Evolutionary conservation across 495 filamentous ascomycete species (phyloP).

Genomic region (Trichoderma gamsii): DNA sequence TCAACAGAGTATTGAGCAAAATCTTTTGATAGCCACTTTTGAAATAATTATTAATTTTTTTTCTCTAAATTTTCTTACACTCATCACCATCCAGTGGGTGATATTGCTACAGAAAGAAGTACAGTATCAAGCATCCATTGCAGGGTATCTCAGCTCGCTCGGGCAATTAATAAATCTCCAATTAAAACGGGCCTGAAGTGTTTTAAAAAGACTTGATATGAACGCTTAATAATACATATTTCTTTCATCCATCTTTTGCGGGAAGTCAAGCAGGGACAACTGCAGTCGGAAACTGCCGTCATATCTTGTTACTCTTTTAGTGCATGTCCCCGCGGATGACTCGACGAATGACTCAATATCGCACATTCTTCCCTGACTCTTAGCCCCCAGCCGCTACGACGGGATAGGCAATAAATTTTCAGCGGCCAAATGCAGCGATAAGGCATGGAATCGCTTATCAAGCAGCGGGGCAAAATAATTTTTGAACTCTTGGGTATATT

Average conservation of each 20-base stretch:
- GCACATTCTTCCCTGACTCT: background rate
- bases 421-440: background rate
- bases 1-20: constrained; percentile 71
- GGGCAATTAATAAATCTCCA: too few species aligned
- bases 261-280: background rate
- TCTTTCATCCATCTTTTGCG: too few species aligned
- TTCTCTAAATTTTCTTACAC: too few species aligned
- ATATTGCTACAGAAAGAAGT: too few species aligned
- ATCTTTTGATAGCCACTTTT: constrained; percentile 54
- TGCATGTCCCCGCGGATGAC: background rate
- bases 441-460: constrained; percentile 6
- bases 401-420: background rate
- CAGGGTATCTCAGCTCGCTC: too few species aligned
- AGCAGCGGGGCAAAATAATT: constrained; percentile 19
- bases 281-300: background rate
- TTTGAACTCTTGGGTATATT: background rate
- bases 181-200: too few species aligned
- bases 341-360: background rate
- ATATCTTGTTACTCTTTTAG: background rate
- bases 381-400: background rate
- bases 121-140: too few species aligned
- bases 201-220: too few species aligned
- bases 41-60: background rate
- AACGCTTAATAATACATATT: too few species aligned
- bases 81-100: too few species aligned